Conservation (phyloP, 176 grass and related monocot genomes). For the Aegilops tauschii region DNA sequence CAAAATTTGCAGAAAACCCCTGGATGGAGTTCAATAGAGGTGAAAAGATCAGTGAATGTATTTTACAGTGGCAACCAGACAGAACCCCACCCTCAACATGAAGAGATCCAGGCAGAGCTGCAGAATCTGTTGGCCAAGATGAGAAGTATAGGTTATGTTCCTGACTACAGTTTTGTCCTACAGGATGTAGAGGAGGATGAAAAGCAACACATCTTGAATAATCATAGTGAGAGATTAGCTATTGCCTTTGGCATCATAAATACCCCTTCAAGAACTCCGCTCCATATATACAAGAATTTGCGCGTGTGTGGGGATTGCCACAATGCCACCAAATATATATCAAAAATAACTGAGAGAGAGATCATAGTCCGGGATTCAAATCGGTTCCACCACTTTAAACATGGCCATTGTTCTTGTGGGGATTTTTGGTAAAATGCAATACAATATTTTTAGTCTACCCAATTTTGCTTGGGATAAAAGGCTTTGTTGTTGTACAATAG, state of each 20-base stretch:
- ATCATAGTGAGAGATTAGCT: conserved; percentile 74
- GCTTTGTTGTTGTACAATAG: neutral
- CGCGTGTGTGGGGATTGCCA: conserved; percentile 80
- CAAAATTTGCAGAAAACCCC: conserved; percentile 69
- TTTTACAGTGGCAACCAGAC: conserved; percentile 71
- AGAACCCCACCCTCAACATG: conserved; percentile 54
- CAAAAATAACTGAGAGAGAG: conserved; percentile 62
- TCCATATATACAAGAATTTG: conserved; percentile 72
- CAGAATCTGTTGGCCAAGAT: conserved; percentile 51
- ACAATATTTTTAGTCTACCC: neutral
- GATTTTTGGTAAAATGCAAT: conserved; percentile 63
- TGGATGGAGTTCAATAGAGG: conserved; percentile 81
- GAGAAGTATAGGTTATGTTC: conserved; percentile 63
- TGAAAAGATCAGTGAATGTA: conserved; percentile 57
- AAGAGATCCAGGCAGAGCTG: conserved; percentile 63
- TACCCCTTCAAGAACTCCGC: conserved; percentile 51
- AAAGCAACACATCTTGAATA: conserved; percentile 72
- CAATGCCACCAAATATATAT: conserved; percentile 78
- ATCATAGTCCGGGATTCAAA: conserved; percentile 79
- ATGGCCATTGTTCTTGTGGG: conserved; percentile 69
- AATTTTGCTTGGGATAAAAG: neutral
- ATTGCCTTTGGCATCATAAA: conserved; percentile 74
- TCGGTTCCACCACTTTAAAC: conserved; percentile 75
- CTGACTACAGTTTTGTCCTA: conserved; percentile 76
- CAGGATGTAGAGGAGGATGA: conserved; percentile 78